Conservation (phyloP, 2,329 filamentous ascomycete genomes). For the Cytospora paraplurivora region DNA sequence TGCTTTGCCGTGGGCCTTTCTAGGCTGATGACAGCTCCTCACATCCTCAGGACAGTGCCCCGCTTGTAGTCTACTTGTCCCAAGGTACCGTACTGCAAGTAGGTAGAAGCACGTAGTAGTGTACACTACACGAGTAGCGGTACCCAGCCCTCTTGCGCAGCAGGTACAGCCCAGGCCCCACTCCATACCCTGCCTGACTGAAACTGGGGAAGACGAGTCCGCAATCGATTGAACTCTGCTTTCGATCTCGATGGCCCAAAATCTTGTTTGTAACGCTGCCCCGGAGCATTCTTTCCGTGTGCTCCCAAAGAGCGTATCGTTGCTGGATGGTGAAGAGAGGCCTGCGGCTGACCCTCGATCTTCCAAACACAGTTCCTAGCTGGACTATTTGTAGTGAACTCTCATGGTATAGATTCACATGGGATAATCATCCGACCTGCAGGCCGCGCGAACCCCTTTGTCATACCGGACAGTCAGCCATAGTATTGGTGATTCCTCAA, state of each 20-base stretch:
- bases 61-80: too few species aligned
- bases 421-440: neutral
- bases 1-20: too few species aligned
- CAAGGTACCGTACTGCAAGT: too few species aligned
- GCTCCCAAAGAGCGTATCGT: neutral
- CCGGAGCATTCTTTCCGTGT: neutral
- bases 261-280: neutral
- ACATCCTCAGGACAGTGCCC: too few species aligned
- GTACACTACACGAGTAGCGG: neutral
- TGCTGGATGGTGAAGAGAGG: neutral
- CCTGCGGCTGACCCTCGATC: neutral
- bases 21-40: too few species aligned
- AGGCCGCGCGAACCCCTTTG: neutral
- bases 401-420: too few species aligned
- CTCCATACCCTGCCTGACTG: constrained; percentile 1
- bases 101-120: too few species aligned
- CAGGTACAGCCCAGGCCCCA: neutral
- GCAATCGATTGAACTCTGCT: neutral
- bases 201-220: neutral
- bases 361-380: too few species aligned
- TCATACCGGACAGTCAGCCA: neutral
- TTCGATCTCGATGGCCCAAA: neutral
- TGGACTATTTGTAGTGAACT: too few species aligned
- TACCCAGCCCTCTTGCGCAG: neutral
- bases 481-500: neutral